Evolutionary conservation across 371 early-diverging fungal genomes (phyloP), one percentile per base, ranked within the genome.

Genomic region (Rhizomucor miehei): DNA sequence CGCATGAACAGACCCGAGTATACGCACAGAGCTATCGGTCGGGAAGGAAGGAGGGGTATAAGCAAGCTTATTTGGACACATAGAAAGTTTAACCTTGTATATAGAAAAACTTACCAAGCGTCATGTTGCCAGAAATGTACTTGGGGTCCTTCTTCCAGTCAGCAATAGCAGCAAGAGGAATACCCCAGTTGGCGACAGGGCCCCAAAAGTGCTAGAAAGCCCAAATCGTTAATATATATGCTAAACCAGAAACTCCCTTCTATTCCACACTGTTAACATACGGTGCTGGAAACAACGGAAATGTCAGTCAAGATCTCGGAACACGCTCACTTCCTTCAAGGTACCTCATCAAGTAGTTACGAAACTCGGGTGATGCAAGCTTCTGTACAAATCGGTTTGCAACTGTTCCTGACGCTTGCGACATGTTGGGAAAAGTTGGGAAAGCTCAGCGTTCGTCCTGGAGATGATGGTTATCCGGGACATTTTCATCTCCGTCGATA

Each of bases 111-210:
- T 52, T 71, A 89, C 90, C 90, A 19, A 62, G 61, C 20, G 94
- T 98, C 98, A 98, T 98, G 59, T 92, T 94, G 52, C 94, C 93
- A 37, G 89, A 89, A 66, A 98, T 98, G 65, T 88, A 69, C 57
- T 93, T 94, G 16, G 97, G 93, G 60, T 89, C 88, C 74, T 96
- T 94, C 56, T 88, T 81, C 58, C 85, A 85, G 72, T 98, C 98
- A 37, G 94, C 90, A 54, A 97, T 89, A 34, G 97, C 98, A 24
- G 98, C 98, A 41, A 94, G 60, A 45, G 98, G 98, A 50, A 98
- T 83, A 53, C 97, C 97, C 98, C 98, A 98, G 82, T 97, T 98
- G 51, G 93, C 97, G 34, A 92, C 88, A 48, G 93, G 93, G 48
- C 93, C 93, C 93, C 93, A 93, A 65, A 93, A 93, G 61, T 93